Conservation (phyloP, 768 basidiomycete genomes). For the Tylopilus cervinicoccineus region DNA sequence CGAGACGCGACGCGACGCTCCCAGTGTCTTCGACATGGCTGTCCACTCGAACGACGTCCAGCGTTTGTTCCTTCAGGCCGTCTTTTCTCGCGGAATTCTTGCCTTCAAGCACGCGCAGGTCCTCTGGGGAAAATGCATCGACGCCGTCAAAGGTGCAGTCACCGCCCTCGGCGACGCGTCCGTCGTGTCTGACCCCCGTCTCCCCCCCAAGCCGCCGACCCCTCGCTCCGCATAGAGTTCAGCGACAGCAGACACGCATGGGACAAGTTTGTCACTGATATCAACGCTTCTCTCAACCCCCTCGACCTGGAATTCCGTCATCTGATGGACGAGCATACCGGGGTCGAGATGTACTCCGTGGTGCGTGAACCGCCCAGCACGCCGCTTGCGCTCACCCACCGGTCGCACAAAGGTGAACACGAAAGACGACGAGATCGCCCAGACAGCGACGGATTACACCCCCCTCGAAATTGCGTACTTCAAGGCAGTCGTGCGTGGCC, state of each 20-base stretch:
- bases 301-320: constrained; percentile 72
- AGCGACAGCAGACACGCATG: constrained; percentile 45
- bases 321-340: constrained; percentile 59
- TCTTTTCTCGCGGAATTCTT: constrained; percentile 67
- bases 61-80: constrained; percentile 74
- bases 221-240: constrained; percentile 43
- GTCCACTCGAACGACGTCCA: constrained; percentile 60
- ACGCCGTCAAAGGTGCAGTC: constrained; percentile 59
- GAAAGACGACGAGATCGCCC: constrained; percentile 77
- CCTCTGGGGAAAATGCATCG: constrained; percentile 65
- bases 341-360: constrained; percentile 62
- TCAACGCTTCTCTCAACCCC: constrained; percentile 63
- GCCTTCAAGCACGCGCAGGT: constrained; percentile 60
- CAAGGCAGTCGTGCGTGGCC: constrained; percentile 64
- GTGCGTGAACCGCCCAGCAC: constrained; percentile 39
- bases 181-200: constrained; percentile 1
- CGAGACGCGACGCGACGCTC: constrained; percentile 3
- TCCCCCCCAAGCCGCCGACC: constrained; percentile 45
- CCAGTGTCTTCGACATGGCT: constrained; percentile 27
- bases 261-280: constrained; percentile 51
- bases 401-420: constrained; percentile 58
- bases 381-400: neutral
- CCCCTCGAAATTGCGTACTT: constrained; percentile 80
- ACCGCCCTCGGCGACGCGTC: neutral
- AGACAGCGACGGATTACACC: constrained; percentile 80